Conservation (phyloP, 1,284 basidiomycete species). For the Xerocomus amazonicus region DNA sequence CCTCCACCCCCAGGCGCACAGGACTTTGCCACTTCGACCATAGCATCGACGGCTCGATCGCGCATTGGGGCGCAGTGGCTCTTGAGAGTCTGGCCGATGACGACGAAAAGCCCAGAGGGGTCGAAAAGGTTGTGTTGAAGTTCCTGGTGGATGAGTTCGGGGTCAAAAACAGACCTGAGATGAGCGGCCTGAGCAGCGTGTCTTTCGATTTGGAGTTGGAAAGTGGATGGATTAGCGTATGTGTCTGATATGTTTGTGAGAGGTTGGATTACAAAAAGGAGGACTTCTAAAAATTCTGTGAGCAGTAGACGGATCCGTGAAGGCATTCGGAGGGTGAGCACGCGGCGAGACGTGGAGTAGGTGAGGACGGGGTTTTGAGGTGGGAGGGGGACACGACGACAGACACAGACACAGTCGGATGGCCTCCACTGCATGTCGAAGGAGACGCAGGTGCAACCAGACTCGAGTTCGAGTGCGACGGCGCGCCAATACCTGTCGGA, state of each 20-base stretch:
- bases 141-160: slow-evolving; percentile 77
- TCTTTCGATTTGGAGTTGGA: slow-evolving; percentile 53
- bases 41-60: slow-evolving; percentile 78
- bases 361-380: slow-evolving; percentile 43
- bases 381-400: slow-evolving; percentile 41
- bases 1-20: slow-evolving; percentile 53
- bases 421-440: slow-evolving; percentile 59
- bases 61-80: slow-evolving; percentile 92
- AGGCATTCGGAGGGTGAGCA: slow-evolving; percentile 63
- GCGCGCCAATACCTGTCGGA: slow-evolving; percentile 86
- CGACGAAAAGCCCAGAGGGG: slow-evolving; percentile 73
- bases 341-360: slow-evolving; percentile 39
- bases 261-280: slow-evolving; percentile 80
- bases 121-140: slow-evolving; percentile 78
- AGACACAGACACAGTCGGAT: slow-evolving; percentile 58
- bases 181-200: slow-evolving; percentile 55
- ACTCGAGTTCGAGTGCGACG: slow-evolving; percentile 73
- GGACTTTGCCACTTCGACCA: slow-evolving; percentile 68
- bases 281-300: slow-evolving; percentile 75
- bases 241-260: slow-evolving; percentile 51
- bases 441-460: slow-evolving; percentile 81
- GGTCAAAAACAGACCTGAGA: slow-evolving; percentile 64
- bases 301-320: slow-evolving; percentile 75
- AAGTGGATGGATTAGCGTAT: slow-evolving; percentile 49
- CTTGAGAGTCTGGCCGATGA: slow-evolving; percentile 81